Evolutionary conservation across 495 filamentous ascomycete species (phyloP), one percentile per base, ranked within the genome.

Genomic region (Podospora pseudopauciseta): DNA sequence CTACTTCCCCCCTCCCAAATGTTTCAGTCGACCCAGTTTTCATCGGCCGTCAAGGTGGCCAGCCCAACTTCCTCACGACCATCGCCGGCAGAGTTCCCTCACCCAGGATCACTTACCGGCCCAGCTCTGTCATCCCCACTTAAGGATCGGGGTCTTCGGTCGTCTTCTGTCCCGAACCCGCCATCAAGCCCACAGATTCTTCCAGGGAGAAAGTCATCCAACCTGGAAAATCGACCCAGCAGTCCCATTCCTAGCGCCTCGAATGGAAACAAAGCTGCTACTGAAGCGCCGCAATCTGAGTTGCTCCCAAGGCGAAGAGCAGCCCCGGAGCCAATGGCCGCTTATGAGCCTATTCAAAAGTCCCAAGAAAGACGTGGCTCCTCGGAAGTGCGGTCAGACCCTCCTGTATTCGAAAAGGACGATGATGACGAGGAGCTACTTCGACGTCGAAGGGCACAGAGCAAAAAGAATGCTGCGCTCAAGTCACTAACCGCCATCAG

Each of bases 51-150:
- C 15, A 81, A 79, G 60, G 69, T 73, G 28, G 72, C 70, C 32
- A 85, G 82, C 66, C 82, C 82, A 16, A 84, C 82, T 18, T 84
- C 82, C 4, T 85, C 82, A 3, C 79, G 82, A 2, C 82, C 82
- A 0, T 85, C 82, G 0, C 82, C 82, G 0, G 71, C 80, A 54
- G 69, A 78, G 7, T 80, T 81, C 30, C 67, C 67, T 23, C 73
- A 73, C 2, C 78, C 79, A 28, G 65, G 73, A 0, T 79, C 79
- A 11, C 82, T 80, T 16, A 75, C 80, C 4, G 78, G 81, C 30
- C 71, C 69, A 23, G 65, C 73, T 55, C 68, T 74, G 19, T 83
- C 81, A 5, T 85, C 82, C 1, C 82, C 82, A 0, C 68, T 83
- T 7, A 82, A 81, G 68, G 68, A 77, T 58, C 80, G 77, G 5